phyloP scores from a whole-genome alignment of 768 basidiomycete species.

The Cyclocybe aegerita region DNA sequence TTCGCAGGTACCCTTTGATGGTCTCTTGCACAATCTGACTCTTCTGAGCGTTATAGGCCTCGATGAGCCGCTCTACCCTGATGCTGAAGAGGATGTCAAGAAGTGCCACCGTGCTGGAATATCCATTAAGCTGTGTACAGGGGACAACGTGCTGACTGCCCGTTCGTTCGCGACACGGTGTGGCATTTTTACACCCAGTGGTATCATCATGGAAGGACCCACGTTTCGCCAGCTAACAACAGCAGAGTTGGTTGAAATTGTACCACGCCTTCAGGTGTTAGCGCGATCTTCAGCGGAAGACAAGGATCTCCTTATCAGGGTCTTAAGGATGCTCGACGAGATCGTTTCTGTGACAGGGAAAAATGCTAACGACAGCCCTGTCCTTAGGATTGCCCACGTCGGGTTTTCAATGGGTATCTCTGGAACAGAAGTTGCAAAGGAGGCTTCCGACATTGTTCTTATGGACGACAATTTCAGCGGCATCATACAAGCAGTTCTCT shows the following conservation, averaged over 20 bases:
- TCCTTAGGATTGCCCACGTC: conserved; percentile 92
- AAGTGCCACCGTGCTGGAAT: conserved; percentile 91
- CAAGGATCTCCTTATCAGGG: conserved; percentile 91
- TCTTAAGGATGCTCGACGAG: conserved; percentile 84
- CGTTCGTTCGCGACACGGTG: conserved; percentile 98
- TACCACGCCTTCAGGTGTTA: conserved; percentile 94
- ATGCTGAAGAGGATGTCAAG: conserved; percentile 85
- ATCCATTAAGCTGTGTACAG: conserved; percentile 96
- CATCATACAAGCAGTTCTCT: conserved; percentile 97
- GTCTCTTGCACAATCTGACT: conserved; percentile 72
- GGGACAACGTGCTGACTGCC: conserved; percentile 93
- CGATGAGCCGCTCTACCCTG: conserved; percentile 91
- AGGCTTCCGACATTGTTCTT: conserved; percentile 97
- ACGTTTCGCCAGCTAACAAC: conserved; percentile 79
- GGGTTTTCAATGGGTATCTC: conserved; percentile 97
- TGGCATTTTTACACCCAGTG: conserved; percentile 91
- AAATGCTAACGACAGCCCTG: conserved; percentile 97
- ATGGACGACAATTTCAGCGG: conserved; percentile 98
- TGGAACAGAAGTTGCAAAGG: conserved; percentile 98
- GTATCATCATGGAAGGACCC: conserved; percentile 98
- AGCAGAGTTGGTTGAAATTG: conserved; percentile 75
- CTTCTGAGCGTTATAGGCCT: conserved; percentile 92
- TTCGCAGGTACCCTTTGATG: conserved; percentile 63
- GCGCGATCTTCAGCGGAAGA: conserved; percentile 98
- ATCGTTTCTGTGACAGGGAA: conserved; percentile 97